A percentile compares a stretch with the other conserved stretches of the same genome.
phyloP scores from a whole-genome alignment of 306 rosid genomes.

The Canavalia gladiata region DNA sequence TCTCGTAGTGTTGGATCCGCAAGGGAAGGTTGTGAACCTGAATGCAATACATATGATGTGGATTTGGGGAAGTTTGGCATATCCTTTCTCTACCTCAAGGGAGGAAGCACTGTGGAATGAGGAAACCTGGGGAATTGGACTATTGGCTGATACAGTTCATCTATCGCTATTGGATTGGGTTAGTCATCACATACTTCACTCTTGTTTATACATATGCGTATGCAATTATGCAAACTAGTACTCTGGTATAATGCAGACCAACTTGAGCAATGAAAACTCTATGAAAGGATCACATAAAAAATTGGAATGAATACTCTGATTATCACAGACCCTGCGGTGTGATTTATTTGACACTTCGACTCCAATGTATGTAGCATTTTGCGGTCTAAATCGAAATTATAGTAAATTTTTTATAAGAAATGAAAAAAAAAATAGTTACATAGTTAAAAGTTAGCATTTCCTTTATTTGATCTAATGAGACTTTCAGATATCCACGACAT shows the following conservation, averaged over 20 bases:
- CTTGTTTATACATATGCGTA: not conserved
- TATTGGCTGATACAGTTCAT: slow-evolving; percentile 61
- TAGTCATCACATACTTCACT: not conserved
- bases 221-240: not conserved
- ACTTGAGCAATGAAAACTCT: not conserved
- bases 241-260: not conserved
- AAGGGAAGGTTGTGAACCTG: slow-evolving; percentile 60
- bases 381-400: not conserved
- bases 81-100: slow-evolving; percentile 60
- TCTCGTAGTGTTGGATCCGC: slow-evolving; percentile 67
- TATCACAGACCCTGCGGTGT: not conserved
- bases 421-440: not conserved
- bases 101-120: slow-evolving; percentile 71
- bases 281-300: not conserved
- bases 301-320: not conserved
- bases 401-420: not conserved
- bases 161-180: slow-evolving; percentile 59
- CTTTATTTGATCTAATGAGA: not conserved
- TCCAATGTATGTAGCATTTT: not conserved
- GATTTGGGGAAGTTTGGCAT: slow-evolving; percentile 77
- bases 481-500: not conserved
- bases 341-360: not conserved
- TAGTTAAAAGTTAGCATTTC: not conserved
- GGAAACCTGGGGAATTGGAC: slow-evolving; percentile 63
- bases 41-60: slow-evolving; percentile 83